These are phyloP conservation scores for Adansonia madagascariensis DNA, from an alignment of 441 rosid species.

Conservation along the genomic window DNA sequence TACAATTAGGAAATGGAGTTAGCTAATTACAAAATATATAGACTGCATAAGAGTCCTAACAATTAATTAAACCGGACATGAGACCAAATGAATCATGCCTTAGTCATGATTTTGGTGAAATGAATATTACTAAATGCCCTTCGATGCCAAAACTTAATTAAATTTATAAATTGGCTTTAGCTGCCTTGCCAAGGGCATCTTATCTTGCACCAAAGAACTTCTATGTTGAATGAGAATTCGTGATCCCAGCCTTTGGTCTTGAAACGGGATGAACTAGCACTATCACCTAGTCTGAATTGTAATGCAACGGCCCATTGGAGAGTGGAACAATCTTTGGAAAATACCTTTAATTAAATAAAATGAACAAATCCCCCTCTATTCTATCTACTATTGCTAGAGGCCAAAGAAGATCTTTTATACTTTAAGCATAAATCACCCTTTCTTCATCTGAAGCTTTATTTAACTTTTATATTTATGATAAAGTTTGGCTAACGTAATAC, in stretches of 20 bases:
- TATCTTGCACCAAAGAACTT: neutral
- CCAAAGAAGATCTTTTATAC: neutral
- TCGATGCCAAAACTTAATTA: neutral
- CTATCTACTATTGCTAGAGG: neutral
- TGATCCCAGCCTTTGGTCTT: neutral
- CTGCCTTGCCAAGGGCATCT: slow-evolving; percentile 3
- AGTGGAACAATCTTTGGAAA: neutral
- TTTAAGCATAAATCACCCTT: neutral
- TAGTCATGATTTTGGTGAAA: neutral
- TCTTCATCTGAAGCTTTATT: neutral
- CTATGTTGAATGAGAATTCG: neutral
- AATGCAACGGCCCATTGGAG: neutral
- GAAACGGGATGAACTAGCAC: neutral
- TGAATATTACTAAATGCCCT: neutral
- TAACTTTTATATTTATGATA: slow-evolving; percentile 21
- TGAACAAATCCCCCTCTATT: neutral
- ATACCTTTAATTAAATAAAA: neutral
- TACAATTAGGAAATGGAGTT: neutral
- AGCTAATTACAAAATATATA: neutral
- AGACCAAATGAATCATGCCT: neutral
- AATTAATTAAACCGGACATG: neutral
- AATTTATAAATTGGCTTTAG: neutral
- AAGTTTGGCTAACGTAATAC: slow-evolving; percentile 27
- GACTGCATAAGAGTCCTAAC: slow-evolving; percentile 8
- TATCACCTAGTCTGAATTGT: neutral